Base-by-base conservation (phyloP, 192 early-diverging fungal species). In the Coemansia sp. region DNA sequence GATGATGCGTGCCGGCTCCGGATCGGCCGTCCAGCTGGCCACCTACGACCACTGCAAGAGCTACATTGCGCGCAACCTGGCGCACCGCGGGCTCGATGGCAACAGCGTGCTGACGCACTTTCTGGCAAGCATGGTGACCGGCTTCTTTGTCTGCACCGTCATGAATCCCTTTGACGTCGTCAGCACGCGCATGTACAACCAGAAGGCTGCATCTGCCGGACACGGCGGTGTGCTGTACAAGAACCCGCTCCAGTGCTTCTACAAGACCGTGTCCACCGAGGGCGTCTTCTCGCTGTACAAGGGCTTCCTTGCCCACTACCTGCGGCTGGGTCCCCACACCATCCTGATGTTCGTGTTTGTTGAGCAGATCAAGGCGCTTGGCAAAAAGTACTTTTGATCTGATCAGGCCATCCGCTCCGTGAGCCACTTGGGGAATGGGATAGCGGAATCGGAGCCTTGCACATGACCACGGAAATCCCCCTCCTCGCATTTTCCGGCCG, bases 111-210 rank as follows among this genome's bases (percentile, higher is more conserved):
- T 84, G 10, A 86, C 92, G 54, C 95, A 98, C 67, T 87, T 91
- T 44, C 66, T 89, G 43, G 88, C 92, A 4, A 89, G 89, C 74
- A 81, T 95, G 84, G 78, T 91, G 50, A 92, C 91, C 0, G 92
- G 92, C 57, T 87, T 96, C 63, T 89, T 93, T 69, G 91, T 97
- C 15, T 94, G 92, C 70, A 77, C 86, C 21, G 91, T 88, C 50
- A 98, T 98, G 95, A 97, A 98, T 63, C 95, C 97, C n/a, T 95
- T 96, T 65, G 97, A 98, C 79, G 94, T 97, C 9, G 90, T 96
- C 53, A 92, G 86, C 48, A 95, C 94, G 6, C 87, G 97, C 54
- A 96, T 97, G 93, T 97, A 94, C 84, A 96, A 97, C 70, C 94
- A 97, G 63, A 84, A 87, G 56, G 75, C 87, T n/a, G 79, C 83